Percentiles rank a stretch among this genome's conserved stretches.
Evolutionary conservation across 495 filamentous ascomycete genomes (phyloP).

Genomic region (Lentithecium fluviatile): DNA sequence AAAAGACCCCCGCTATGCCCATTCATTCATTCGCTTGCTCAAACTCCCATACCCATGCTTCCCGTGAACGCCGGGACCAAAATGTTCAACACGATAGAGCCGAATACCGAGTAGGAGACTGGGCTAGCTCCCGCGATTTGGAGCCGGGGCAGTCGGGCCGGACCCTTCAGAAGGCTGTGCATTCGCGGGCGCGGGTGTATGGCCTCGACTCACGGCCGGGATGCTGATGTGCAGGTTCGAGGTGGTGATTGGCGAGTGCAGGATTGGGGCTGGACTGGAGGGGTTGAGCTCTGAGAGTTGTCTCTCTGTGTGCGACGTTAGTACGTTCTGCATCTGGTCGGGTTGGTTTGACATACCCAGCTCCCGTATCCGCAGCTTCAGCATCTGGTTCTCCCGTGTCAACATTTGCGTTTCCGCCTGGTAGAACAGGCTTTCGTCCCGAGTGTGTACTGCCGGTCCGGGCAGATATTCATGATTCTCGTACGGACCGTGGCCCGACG

Average conservation of each 20-base stretch:
- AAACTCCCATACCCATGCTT: no score
- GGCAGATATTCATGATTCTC: conserved; percentile 39
- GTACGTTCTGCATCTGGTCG: neutral
- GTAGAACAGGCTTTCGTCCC: conserved; percentile 84
- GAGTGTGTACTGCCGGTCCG: conserved; percentile 11
- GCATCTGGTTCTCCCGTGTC: conserved; percentile 88
- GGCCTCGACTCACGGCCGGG: conserved; percentile 1
- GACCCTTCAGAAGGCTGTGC: neutral
- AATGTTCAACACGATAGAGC: no score
- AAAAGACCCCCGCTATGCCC: no score
- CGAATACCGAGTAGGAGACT: neutral
- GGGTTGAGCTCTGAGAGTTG: conserved; percentile 31
- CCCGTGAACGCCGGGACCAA: no score
- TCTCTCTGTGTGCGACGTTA: conserved; percentile 23
- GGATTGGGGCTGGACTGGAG: conserved; percentile 22
- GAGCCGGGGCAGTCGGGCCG: no score
- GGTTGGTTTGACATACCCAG: conserved; percentile 56
- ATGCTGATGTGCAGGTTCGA: conserved; percentile 20
- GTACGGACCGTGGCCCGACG: conserved; percentile 32
- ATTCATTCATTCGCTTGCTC: no score
- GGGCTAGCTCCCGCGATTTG: neutral
- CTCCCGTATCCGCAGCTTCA: conserved; percentile 79
- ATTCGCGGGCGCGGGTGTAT: neutral
- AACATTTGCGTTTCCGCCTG: conserved; percentile 89
- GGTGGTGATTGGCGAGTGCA: conserved; percentile 18